A percentile compares a stretch with the other conserved stretches of the same genome.
Conservation (phyloP, 1,139 yeast genomes). For the Yarrowia galli region DNA sequence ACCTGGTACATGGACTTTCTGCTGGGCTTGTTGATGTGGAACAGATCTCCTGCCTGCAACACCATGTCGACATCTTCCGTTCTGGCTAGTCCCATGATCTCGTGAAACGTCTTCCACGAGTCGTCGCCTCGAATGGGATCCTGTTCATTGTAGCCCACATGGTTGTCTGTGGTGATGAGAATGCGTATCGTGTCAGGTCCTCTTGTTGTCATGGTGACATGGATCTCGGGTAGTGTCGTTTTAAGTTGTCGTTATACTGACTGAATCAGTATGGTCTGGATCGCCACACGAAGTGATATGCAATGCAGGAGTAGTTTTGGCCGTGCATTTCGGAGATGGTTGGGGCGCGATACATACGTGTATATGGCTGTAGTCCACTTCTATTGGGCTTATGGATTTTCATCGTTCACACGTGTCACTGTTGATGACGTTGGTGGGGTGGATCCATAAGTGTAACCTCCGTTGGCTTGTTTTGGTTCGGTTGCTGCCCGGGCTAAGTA, state of each 20-base stretch:
- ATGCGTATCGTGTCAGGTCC: slow-evolving; percentile 69
- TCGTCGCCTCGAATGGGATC: slow-evolving; percentile 94
- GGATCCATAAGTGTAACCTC: neutral
- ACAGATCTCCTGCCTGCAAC: slow-evolving; percentile 90
- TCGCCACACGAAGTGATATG: slow-evolving; percentile 5
- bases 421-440: neutral
- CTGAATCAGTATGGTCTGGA: neutral
- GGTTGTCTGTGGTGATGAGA: slow-evolving; percentile 91
- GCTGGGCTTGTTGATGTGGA: slow-evolving; percentile 88
- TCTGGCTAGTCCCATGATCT: slow-evolving; percentile 76
- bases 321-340: neutral
- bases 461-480: no score
- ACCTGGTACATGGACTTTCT: slow-evolving; percentile 88
- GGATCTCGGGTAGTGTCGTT: neutral
- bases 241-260: neutral
- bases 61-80: slow-evolving; percentile 84
- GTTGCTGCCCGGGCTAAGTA: no score
- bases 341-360: no score
- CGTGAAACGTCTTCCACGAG: slow-evolving; percentile 86
- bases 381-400: neutral
- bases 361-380: no score
- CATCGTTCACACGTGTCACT: neutral
- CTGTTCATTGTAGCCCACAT: slow-evolving; percentile 89
- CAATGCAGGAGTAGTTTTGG: slow-evolving; percentile 14
- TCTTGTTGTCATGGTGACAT: slow-evolving; percentile 51